phyloP scores from a whole-genome alignment of 2,329 filamentous ascomycete species.

The Aspergillus ochraceoroseus region DNA sequence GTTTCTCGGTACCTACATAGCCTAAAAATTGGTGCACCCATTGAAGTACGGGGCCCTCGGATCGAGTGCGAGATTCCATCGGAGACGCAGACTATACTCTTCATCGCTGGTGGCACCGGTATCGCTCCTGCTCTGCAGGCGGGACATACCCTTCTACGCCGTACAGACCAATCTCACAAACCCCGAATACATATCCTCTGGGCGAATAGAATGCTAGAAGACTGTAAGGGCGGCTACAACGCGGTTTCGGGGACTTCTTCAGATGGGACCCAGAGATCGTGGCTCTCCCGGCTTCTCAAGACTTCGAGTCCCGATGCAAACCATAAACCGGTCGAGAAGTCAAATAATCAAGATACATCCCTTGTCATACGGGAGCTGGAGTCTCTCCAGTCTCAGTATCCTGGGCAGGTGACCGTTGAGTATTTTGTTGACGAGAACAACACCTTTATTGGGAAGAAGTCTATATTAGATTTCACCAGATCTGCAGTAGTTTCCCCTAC shows the following conservation, averaged over 20 bases:
- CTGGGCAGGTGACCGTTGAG: constrained; percentile 57
- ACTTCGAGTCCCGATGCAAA: constrained; percentile 13
- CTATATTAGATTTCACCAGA: constrained; percentile 43
- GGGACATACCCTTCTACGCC: constrained; percentile 54
- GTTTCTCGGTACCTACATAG: constrained; percentile 75
- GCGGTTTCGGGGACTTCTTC: constrained; percentile 36
- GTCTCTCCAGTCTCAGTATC: constrained; percentile 55
- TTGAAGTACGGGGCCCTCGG: constrained; percentile 76
- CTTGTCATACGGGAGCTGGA: constrained; percentile 59
- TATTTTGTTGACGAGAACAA: constrained; percentile 81
- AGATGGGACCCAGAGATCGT: constrained; percentile 20
- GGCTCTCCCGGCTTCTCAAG: constrained; percentile 31
- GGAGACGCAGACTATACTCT: constrained; percentile 60
- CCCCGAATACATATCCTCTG: constrained; percentile 68
- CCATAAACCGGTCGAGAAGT: constrained; percentile 1
- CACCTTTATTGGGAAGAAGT: constrained; percentile 55
- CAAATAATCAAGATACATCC: constrained; percentile 6
- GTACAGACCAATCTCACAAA: constrained; percentile 28
- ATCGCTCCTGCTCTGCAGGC: constrained; percentile 85
- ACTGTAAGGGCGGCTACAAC: constrained; percentile 59
- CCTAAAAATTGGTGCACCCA: constrained; percentile 56
- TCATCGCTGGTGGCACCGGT: constrained; percentile 87
- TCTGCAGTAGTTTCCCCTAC: constrained; percentile 20
- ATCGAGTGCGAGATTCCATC: constrained; percentile 60
- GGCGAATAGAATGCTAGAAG: constrained; percentile 66